Conservation (phyloP, 768 basidiomycete genomes). For the Tylopilus rubrobrunneus region DNA sequence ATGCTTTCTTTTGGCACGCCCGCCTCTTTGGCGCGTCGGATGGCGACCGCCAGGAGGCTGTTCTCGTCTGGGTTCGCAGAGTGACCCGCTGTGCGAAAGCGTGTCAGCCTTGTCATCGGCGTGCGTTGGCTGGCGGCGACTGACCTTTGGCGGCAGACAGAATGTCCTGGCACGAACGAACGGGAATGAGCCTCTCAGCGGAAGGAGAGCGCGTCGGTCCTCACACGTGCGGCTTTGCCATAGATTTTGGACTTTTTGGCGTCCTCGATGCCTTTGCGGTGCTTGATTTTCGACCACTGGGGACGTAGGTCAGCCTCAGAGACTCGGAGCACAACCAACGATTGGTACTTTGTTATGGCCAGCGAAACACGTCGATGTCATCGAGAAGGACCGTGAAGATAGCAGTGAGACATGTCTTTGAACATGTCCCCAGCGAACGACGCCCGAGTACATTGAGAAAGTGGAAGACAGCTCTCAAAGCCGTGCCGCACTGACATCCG, state of each 20-base stretch:
- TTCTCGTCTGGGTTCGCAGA: slow-evolving; percentile 55
- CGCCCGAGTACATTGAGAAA: background rate
- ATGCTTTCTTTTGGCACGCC: slow-evolving; percentile 71
- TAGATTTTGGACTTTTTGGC: slow-evolving; percentile 56
- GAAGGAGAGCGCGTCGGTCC: slow-evolving; percentile 17
- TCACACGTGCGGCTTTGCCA: slow-evolving; percentile 51
- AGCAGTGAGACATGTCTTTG: background rate
- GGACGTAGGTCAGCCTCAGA: slow-evolving; percentile 3
- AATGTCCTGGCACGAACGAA: slow-evolving; percentile 46
- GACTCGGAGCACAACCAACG: background rate
- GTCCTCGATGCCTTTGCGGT: slow-evolving; percentile 60
- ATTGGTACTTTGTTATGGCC: slow-evolving; percentile 40
- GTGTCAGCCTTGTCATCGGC: background rate
- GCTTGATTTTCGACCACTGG: slow-evolving; percentile 78
- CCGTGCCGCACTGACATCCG: no score
- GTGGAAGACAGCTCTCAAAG: no score
- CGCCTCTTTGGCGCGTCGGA: slow-evolving; percentile 53
- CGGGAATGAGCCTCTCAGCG: background rate
- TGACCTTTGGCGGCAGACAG: slow-evolving; percentile 56
- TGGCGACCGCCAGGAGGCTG: slow-evolving; percentile 44
- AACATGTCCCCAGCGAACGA: background rate
- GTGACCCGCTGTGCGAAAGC: slow-evolving; percentile 44
- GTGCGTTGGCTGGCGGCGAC: background rate
- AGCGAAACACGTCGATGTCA: slow-evolving; percentile 17
- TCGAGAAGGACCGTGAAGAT: background rate